phyloP scores from a whole-genome alignment of 2,329 filamentous ascomycete genomes.

The Colletotrichum sojae region DNA sequence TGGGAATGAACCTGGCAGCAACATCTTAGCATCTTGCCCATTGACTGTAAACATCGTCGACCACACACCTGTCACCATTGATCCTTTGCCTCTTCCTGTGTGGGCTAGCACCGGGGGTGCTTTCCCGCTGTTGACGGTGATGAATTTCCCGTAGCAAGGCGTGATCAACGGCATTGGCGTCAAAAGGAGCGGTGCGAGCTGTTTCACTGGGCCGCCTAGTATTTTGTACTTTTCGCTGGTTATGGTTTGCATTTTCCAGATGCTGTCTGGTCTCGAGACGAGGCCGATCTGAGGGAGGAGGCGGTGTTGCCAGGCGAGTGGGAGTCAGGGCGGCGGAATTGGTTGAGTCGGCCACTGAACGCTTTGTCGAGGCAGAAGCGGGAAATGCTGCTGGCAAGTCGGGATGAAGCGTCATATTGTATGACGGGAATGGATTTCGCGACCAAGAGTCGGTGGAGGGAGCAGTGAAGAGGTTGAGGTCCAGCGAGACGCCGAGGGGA shows the following conservation, averaged over 20 bases:
- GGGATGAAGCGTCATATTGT: constrained; percentile 53
- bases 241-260: constrained; percentile 52
- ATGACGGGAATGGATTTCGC: constrained; percentile 33
- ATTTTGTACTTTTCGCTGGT: constrained; percentile 52
- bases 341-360: constrained; percentile 51
- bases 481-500: constrained; percentile 27
- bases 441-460: constrained; percentile 41
- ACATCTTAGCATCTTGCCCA: not conserved
- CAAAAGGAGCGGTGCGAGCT: constrained; percentile 56
- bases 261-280: constrained; percentile 59
- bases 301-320: constrained; percentile 59
- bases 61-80: constrained; percentile 71
- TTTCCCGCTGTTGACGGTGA: constrained; percentile 65
- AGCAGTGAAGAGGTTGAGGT: constrained; percentile 22
- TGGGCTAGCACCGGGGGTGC: constrained; percentile 67
- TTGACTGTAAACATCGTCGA: not conserved
- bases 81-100: constrained; percentile 72
- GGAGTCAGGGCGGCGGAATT: constrained; percentile 53
- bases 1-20: constrained; percentile 87
- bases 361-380: constrained; percentile 48
- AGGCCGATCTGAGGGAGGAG: constrained; percentile 59
- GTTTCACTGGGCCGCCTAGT: constrained; percentile 53
- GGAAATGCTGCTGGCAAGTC: constrained; percentile 45
- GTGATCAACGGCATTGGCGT: constrained; percentile 65
- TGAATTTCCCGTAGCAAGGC: constrained; percentile 68